These are phyloP conservation scores for Picea mariana DNA, from an alignment of 83 land plant species.

Conservation along the genomic window DNA sequence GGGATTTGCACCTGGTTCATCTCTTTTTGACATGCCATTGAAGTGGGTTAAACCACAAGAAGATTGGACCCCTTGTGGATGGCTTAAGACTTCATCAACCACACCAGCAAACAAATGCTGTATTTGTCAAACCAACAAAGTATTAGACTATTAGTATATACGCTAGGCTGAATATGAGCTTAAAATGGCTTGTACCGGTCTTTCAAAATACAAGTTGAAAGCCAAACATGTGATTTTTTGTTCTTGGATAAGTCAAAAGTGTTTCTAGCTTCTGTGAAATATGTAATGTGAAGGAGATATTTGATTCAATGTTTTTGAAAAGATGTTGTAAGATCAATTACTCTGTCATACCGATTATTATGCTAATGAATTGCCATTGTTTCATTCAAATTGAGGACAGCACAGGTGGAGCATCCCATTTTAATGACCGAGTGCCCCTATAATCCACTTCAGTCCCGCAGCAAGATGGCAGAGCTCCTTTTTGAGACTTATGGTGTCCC, in stretches of 20 bases:
- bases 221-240: too few relatives aligned
- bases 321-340: not conserved
- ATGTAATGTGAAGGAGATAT: not conserved
- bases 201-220: not conserved
- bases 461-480: constrained; percentile 98
- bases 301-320: not conserved
- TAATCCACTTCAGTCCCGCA: constrained; percentile 89
- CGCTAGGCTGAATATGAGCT: not conserved
- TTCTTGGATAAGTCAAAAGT: not conserved
- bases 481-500: constrained; percentile 96
- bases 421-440: constrained; percentile 93
- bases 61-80: too few relatives aligned
- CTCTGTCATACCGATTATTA: not conserved
- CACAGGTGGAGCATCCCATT: constrained; percentile 93
- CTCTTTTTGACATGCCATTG: too few relatives aligned
- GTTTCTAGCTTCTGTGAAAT: not conserved
- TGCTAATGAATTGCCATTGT: not conserved
- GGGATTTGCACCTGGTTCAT: too few relatives aligned
- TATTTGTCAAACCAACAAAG: too few relatives aligned
- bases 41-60: too few relatives aligned
- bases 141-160: too few relatives aligned
- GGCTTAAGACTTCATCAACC: too few relatives aligned
- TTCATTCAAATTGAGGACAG: constrained; percentile 29
- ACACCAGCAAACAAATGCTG: too few relatives aligned
- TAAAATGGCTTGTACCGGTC: not conserved